phyloP scores from a whole-genome alignment of 306 rosid genomes.

The Cicer arietinum region DNA sequence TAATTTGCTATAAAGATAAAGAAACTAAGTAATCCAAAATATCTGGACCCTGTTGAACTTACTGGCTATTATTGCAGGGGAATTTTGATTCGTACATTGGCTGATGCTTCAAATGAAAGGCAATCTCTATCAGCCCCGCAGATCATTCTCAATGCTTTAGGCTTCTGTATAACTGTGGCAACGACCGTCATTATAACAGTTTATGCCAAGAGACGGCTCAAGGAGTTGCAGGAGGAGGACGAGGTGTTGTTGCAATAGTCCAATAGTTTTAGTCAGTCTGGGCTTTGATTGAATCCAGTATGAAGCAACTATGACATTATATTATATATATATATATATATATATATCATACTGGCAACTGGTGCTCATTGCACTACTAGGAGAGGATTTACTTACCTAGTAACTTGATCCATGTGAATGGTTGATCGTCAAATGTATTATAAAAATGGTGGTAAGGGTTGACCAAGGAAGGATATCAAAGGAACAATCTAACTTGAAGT shows the following conservation, averaged over 20 bases:
- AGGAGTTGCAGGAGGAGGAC: constrained; percentile 68
- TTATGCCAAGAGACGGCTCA: constrained; percentile 72
- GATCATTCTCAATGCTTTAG: constrained; percentile 69
- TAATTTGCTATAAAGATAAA: constrained; percentile 15
- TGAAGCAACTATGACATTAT: constrained; percentile 32
- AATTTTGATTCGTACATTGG: constrained; percentile 78
- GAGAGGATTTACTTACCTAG: constrained; percentile 50
- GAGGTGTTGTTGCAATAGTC: constrained; percentile 62
- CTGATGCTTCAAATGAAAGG: constrained; percentile 77
- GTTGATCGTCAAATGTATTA: constrained; percentile 50
- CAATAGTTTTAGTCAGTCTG: constrained; percentile 40
- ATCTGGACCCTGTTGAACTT: constrained; percentile 31
- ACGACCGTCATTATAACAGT: constrained; percentile 74
- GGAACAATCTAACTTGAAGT: constrained; percentile 54
- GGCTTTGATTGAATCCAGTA: constrained; percentile 36
- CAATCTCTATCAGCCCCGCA: constrained; percentile 77
- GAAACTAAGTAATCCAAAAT: constrained; percentile 16
- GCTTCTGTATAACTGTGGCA: constrained; percentile 74
- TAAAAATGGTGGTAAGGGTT: constrained; percentile 40
- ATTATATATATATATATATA: neutral
- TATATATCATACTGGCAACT: constrained; percentile 19
- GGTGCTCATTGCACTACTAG: constrained; percentile 43
- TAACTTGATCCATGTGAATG: constrained; percentile 54
- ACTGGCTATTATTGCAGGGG: constrained; percentile 64
- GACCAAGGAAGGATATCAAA: constrained; percentile 31